phyloP scores from a whole-genome alignment of 306 rosid genomes.

The Vigna trinervia region DNA sequence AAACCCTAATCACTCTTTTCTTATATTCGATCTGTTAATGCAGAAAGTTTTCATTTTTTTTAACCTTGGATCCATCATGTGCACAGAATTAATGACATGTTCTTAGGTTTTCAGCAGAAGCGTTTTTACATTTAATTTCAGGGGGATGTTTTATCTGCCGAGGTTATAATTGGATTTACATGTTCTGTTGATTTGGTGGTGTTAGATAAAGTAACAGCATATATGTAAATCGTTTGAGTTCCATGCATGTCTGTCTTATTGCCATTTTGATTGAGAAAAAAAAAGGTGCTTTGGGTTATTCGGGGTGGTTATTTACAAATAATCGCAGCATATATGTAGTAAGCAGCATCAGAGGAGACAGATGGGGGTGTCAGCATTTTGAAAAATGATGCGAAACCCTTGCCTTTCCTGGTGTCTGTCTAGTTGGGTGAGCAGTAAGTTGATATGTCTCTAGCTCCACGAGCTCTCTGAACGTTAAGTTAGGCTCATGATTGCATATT shows the following conservation, averaged over 20 bases:
- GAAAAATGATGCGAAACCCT: neutral
- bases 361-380: conserved; percentile 4
- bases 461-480: conserved; percentile 28
- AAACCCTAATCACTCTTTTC: neutral
- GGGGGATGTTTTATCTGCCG: neutral
- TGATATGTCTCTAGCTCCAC: conserved; percentile 12
- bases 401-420: neutral
- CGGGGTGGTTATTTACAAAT: neutral
- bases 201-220: neutral
- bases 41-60: neutral
- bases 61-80: neutral
- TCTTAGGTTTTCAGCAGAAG: too few relatives aligned
- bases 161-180: neutral
- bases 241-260: neutral
- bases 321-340: neutral
- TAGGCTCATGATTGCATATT: conserved; percentile 36
- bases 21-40: neutral
- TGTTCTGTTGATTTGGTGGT: neutral
- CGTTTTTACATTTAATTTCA: neutral
- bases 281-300: neutral
- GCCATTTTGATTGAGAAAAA: neutral
- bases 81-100: neutral
- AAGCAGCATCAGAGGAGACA: neutral
- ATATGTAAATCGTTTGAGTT: neutral
- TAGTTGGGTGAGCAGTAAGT: neutral